Base-by-base conservation (phyloP, 2,329 filamentous ascomycete species). In the Paraphaeosphaeria minitans region DNA sequence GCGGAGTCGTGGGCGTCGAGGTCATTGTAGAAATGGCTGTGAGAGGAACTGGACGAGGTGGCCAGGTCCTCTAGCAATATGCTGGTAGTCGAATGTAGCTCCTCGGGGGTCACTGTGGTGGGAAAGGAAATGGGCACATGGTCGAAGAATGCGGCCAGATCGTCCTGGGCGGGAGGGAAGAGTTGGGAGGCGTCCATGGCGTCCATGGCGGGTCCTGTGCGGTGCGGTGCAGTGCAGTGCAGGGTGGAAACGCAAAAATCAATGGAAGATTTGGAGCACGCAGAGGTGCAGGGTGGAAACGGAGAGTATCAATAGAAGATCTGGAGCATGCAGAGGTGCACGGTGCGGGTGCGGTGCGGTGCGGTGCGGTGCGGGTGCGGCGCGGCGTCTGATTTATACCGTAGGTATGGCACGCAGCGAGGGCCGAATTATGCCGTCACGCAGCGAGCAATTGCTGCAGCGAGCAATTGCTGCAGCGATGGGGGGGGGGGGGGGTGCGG, bases 1-100 rank as follows among this genome's bases (percentile, higher is more conserved):
- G 56, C 62, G 9, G 61, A 61, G 49, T 66, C 64, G 16, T 55
- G 41, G 10, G 59, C 31, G 39, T 33, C 33, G n/a, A 59, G 53
- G 33, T 58, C 39, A 35, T 52, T 39, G 47, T 48, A 31, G 46
- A 35, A 49, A 12, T 43, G 51, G 33, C 29, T 27, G 29, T 54
- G 47, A 42, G 45, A 22, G 8, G 22, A 8, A 19, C 6, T 35
- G 39, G 37, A 43, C 0, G 31, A 27, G 19, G 21, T 29, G 3
- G 55, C 46, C 27, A 47, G 19, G 31, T 42, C 24, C 5, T 53
- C 24, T 37, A 37, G 45, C 31, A 53, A 53, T 8, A 46, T 27
- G 37, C 49, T 45, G 54, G 48, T 51, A 6, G 52, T 22, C 46
- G 57, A 9, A n/a, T 43, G 55, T 5, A 63, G 53, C 41, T 61